Evolutionary conservation across 2,329 filamentous ascomycete species (phyloP).

Genomic region (Daldinia sp.): DNA sequence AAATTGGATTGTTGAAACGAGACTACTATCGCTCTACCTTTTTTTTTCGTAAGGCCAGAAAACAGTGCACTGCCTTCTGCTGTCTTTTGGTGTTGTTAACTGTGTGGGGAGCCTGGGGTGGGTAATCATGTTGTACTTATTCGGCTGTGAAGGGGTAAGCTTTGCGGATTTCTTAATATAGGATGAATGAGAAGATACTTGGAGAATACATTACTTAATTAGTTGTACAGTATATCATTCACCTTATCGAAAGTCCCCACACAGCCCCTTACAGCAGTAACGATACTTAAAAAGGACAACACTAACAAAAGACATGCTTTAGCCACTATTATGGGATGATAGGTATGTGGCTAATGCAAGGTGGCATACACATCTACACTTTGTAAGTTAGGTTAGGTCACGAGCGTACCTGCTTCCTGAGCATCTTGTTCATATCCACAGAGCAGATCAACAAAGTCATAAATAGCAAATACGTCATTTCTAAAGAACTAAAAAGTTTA

Average conservation of each 20-base stretch:
- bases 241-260: constrained; percentile 19
- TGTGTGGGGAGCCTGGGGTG: background rate
- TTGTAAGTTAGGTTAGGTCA: background rate
- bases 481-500: no score
- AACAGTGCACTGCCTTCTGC: constrained; percentile 33
- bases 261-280: constrained; percentile 33
- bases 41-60: constrained; percentile 16
- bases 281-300: constrained; percentile 21
- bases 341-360: constrained; percentile 29
- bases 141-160: background rate
- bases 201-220: constrained; percentile 4
- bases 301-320: constrained; percentile 10
- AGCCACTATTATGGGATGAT: constrained; percentile 28
- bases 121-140: background rate
- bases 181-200: constrained; percentile 7
- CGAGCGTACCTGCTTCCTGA: background rate
- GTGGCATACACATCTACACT: constrained; percentile 6
- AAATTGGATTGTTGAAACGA: constrained; percentile 42
- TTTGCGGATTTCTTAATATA: no score
- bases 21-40: constrained; percentile 27
- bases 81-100: constrained; percentile 4
- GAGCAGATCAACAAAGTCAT: background rate
- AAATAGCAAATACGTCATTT: no score
- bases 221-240: constrained; percentile 12
- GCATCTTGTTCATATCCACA: background rate